These are phyloP conservation scores for Fusarium sarcochroum DNA, from an alignment of 2,329 filamentous ascomycete species.

Conservation along the genomic window DNA sequence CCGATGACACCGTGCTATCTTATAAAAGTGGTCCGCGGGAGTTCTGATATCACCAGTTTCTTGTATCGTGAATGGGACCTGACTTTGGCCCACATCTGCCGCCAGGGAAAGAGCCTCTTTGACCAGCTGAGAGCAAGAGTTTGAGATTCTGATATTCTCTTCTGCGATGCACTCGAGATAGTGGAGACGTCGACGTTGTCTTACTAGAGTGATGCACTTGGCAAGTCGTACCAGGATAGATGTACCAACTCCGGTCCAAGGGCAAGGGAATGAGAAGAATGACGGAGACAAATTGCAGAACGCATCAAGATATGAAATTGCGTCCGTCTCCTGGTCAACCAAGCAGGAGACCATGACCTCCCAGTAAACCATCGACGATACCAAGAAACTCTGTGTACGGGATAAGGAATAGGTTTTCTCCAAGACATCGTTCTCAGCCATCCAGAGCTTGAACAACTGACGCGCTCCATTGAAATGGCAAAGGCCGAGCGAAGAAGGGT, in stretches of 20 bases:
- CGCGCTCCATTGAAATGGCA: constrained; percentile 31
- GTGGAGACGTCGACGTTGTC: not conserved
- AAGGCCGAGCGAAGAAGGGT: constrained; percentile 17
- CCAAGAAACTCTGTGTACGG: constrained; percentile 11
- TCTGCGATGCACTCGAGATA: no score
- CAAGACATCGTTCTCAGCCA: not conserved
- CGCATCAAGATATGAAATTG: constrained; percentile 24
- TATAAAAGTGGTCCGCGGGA: not conserved
- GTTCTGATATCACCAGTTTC: not conserved
- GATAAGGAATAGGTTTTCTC: not conserved
- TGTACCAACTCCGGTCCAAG: constrained; percentile 34
- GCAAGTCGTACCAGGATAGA: constrained; percentile 19
- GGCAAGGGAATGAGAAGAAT: constrained; percentile 10
- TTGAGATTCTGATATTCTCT: no score
- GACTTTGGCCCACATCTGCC: not conserved
- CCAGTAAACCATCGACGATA: constrained; percentile 40
- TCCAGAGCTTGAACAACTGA: constrained; percentile 28
- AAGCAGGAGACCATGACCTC: constrained; percentile 35
- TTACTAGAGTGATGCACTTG: constrained; percentile 1
- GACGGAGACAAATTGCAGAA: not conserved
- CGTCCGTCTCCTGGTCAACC: constrained; percentile 19
- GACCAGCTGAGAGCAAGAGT: not conserved
- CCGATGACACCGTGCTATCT: constrained; percentile 2
- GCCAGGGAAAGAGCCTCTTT: not conserved
- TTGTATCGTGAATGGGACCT: not conserved